Conservation (phyloP, 148 eudicot genomes). For the Limonium bicolor region DNA sequence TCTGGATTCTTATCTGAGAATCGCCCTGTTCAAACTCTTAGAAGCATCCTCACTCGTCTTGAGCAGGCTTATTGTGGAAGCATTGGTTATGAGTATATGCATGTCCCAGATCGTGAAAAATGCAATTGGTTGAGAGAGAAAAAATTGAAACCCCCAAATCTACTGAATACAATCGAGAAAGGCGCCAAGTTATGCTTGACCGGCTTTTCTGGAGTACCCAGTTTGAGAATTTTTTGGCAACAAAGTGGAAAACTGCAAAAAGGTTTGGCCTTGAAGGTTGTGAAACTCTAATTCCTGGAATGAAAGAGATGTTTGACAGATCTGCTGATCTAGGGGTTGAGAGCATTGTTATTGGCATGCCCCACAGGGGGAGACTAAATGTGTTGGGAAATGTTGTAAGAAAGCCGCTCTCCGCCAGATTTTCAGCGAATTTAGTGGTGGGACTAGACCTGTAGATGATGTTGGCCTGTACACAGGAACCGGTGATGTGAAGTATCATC, state of each 20-base stretch:
- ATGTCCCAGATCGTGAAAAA: conserved; percentile 66
- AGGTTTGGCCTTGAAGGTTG: conserved; percentile 93
- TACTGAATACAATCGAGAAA: conserved; percentile 51
- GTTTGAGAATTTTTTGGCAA: conserved; percentile 85
- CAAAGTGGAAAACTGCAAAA: conserved; percentile 89
- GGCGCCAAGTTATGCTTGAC: conserved; percentile 84
- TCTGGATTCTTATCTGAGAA: conserved; percentile 87
- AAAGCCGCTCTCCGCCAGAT: conserved; percentile 69
- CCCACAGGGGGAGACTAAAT: conserved; percentile 84
- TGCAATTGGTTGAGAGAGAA: conserved; percentile 91
- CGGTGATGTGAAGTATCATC: conserved; percentile 85
- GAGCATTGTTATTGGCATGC: conserved; percentile 87
- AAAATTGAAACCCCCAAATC: conserved; percentile 80
- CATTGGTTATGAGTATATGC: conserved; percentile 93
- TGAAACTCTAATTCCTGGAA: conserved; percentile 90
- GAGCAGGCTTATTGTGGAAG: conserved; percentile 93
- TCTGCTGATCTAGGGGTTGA: conserved; percentile 86
- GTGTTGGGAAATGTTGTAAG: conserved; percentile 87
- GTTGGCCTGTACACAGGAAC: conserved; percentile 83
- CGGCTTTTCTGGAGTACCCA: conserved; percentile 85
- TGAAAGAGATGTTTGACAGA: conserved; percentile 95
- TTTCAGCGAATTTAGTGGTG: conserved; percentile 82
- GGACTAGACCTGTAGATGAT: conserved; percentile 60
- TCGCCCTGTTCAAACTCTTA: conserved; percentile 82
- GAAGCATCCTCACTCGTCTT: conserved; percentile 69